phyloP scores from a whole-genome alignment of 2,329 filamentous ascomycete genomes.

The Zasmidium cellare region DNA sequence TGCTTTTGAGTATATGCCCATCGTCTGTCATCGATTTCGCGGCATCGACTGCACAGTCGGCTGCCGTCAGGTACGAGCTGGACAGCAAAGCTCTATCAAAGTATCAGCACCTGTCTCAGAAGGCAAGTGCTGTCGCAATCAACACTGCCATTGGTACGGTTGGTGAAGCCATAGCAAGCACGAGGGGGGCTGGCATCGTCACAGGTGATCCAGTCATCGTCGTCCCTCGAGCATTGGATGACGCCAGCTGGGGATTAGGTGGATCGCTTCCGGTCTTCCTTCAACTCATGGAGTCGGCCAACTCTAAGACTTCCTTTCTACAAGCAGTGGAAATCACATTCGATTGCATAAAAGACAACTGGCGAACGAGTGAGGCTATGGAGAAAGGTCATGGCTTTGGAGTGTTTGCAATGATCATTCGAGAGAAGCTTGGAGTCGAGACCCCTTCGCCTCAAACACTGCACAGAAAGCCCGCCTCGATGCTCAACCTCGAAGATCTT shows the following conservation, averaged over 20 bases:
- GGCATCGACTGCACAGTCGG: constrained; percentile 13
- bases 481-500: constrained; percentile 44
- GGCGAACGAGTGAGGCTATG: constrained; percentile 98
- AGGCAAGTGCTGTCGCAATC: constrained; percentile 76
- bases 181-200: constrained; percentile 78
- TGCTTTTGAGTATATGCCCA: constrained; percentile 81
- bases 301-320: constrained; percentile 68
- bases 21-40: constrained; percentile 78
- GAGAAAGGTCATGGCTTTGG: constrained; percentile 93
- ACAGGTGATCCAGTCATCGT: constrained; percentile 80
- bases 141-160: constrained; percentile 86
- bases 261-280: constrained; percentile 84
- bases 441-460: constrained; percentile 24
- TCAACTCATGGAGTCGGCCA: constrained; percentile 78
- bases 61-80: constrained; percentile 21
- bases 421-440: constrained; percentile 72
- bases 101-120: constrained; percentile 67
- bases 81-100: constrained; percentile 51
- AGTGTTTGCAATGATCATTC: constrained; percentile 78
- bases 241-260: constrained; percentile 89
- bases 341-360: constrained; percentile 82
- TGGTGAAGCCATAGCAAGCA: constrained; percentile 80
- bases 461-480: constrained; percentile 20
- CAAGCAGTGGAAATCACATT: constrained; percentile 82
- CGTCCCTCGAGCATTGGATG: constrained; percentile 81